phyloP scores from a whole-genome alignment of 225 moss, liverwort and hornwort species.

The Anthoceros angustus region DNA sequence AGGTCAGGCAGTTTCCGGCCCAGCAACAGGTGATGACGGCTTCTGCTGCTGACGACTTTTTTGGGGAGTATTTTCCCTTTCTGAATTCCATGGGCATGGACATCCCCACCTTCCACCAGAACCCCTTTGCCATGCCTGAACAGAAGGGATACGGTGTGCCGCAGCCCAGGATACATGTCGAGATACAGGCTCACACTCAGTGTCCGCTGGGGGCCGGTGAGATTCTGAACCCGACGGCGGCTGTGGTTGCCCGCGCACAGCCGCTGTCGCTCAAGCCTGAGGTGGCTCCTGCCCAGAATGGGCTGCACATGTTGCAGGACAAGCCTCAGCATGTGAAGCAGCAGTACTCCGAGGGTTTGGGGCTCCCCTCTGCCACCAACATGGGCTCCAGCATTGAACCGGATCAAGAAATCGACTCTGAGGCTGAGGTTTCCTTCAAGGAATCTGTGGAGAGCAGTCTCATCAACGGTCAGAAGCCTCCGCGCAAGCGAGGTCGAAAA shows the following conservation, averaged over 20 bases:
- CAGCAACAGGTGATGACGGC: neutral
- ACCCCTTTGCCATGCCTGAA: neutral
- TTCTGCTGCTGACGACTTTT: neutral
- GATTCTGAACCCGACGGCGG: neutral
- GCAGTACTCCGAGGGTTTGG: slow-evolving; percentile 24
- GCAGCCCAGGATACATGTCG: slow-evolving; percentile 3
- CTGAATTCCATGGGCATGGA: neutral
- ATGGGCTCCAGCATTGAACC: slow-evolving; percentile 55
- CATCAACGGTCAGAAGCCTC: slow-evolving; percentile 57
- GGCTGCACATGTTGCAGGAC: neutral
- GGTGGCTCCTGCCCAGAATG: neutral
- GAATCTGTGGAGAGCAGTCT: slow-evolving; percentile 47
- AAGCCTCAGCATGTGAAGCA: slow-evolving; percentile 16
- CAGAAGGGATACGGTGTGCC: neutral
- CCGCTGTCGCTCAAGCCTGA: neutral
- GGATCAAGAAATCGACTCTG: slow-evolving; percentile 70
- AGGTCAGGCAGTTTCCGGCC: neutral
- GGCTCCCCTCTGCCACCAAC: slow-evolving; percentile 26
- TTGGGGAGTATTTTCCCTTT: neutral
- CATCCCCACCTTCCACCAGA: neutral
- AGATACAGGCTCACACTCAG: slow-evolving; percentile 1
- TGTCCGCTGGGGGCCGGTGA: neutral
- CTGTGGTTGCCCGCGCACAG: neutral
- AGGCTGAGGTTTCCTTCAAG: slow-evolving; percentile 75
- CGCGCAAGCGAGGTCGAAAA: slow-evolving; percentile 80